These are phyloP conservation scores for Chaetomiaceae sp. DNA, from an alignment of 2,329 filamentous ascomycete species.

Conservation along the genomic window DNA sequence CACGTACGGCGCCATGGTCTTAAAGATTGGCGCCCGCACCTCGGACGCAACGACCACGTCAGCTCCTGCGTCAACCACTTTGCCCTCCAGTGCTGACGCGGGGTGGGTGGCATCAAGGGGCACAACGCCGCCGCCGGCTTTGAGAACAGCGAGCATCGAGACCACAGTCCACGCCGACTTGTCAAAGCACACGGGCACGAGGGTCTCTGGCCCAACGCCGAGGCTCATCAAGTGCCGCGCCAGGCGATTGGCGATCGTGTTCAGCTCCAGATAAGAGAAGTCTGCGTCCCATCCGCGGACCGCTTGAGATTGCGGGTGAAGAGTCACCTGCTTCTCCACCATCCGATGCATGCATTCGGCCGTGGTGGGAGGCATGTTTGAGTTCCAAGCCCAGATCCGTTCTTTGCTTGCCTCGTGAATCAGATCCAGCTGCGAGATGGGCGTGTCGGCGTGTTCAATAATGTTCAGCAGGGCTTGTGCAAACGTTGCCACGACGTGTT, in stretches of 20 bases:
- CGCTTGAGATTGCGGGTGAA: conserved; percentile 28
- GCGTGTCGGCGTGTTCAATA: conserved; percentile 8
- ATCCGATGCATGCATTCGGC: conserved; percentile 19
- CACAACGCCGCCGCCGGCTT: conserved; percentile 22
- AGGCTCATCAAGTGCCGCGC: conserved; percentile 13
- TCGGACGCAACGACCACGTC: conserved; percentile 18
- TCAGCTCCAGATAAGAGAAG: conserved; percentile 19
- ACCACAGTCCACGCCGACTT: conserved; percentile 25
- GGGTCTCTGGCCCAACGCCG: conserved; percentile 11
- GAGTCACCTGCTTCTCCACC: conserved; percentile 20
- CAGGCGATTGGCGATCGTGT: conserved; percentile 14
- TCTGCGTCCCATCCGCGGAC: conserved; percentile 19
- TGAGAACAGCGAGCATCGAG: conserved; percentile 25
- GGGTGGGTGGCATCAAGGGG: conserved; percentile 24
- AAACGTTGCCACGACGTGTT: conserved; percentile 20
- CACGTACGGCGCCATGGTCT: conserved; percentile 19
- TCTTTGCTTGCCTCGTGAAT: conserved; percentile 15
- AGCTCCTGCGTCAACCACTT: conserved; percentile 16
- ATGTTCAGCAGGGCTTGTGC: conserved; percentile 19
- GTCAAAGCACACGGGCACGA: conserved; percentile 23
- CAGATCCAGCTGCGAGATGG: conserved; percentile 15
- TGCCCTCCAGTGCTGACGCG: conserved; percentile 12
- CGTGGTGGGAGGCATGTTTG: conserved; percentile 17
- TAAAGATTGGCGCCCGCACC: conserved; percentile 12
- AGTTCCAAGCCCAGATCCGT: conserved; percentile 21